phyloP scores from a whole-genome alignment of 2,329 filamentous ascomycete genomes.

The Arachnomyces sp. region DNA sequence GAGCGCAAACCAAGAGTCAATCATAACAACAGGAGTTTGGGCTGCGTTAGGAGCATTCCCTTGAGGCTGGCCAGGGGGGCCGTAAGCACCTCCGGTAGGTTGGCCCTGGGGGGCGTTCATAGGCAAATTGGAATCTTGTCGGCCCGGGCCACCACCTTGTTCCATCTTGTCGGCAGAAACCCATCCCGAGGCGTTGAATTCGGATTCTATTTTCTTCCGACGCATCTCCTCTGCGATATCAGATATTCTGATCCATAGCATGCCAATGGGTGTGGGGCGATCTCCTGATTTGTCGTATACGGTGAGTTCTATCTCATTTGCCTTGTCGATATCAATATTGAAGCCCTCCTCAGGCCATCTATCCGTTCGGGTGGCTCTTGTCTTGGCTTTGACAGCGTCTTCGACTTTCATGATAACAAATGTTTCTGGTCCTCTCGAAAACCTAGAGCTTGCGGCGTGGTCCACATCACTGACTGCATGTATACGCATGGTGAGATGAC shows the following conservation, averaged over 20 bases:
- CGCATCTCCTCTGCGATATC: conserved; percentile 97
- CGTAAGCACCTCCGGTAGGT: conserved; percentile 18
- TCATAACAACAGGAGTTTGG: conserved; percentile 37
- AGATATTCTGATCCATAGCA: conserved; percentile 93
- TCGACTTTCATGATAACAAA: conserved; percentile 96
- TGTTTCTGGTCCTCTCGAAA: conserved; percentile 85
- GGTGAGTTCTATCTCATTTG: conserved; percentile 94
- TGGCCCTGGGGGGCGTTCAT: conserved; percentile 26
- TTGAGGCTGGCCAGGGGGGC: conserved; percentile 12
- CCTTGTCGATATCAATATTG: conserved; percentile 91
- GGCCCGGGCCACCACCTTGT: conserved; percentile 42
- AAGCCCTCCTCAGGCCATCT: conserved; percentile 88
- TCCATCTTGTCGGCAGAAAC: conserved; percentile 95
- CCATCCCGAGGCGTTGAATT: conserved; percentile 92
- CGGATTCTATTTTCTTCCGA: conserved; percentile 91
- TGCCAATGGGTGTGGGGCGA: conserved; percentile 81
- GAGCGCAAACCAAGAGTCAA: conserved; percentile 94
- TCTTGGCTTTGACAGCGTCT: conserved; percentile 82
- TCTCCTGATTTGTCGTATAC: conserved; percentile 94
- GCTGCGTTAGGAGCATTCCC: conserved; percentile 13
- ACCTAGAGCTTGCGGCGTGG: conserved; percentile 73
- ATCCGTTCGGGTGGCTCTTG: conserved; percentile 75
- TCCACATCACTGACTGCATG: conserved; percentile 89
- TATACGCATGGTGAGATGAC: conserved; percentile 77
- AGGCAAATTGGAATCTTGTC: conserved; percentile 48